Conservation (phyloP, 2,329 filamentous ascomycete species). For the Sporothrix variecibatus region DNA sequence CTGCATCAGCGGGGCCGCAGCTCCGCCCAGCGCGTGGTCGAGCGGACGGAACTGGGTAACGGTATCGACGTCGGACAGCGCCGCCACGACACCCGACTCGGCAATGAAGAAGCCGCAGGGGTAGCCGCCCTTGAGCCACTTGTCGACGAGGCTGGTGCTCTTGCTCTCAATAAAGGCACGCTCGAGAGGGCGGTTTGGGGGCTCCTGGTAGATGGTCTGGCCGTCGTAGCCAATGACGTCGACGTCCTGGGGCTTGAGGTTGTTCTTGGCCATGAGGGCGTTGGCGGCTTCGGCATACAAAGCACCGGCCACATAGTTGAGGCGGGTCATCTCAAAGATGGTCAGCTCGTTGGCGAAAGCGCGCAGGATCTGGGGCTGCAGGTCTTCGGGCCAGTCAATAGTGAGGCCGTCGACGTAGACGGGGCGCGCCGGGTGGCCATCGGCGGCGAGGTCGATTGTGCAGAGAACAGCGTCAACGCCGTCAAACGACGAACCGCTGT, state of each 20-base stretch:
- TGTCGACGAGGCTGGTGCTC: constrained; percentile 34
- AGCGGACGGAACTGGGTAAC: constrained; percentile 38
- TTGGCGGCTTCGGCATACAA: constrained; percentile 38
- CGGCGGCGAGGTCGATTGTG: constrained; percentile 34
- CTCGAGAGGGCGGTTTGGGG: constrained; percentile 33
- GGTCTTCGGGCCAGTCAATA: constrained; percentile 37
- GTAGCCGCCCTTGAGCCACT: constrained; percentile 36
- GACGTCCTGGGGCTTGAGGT: constrained; percentile 34
- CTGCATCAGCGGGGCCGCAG: constrained; percentile 38
- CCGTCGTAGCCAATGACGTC: constrained; percentile 30
- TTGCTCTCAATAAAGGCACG: constrained; percentile 31
- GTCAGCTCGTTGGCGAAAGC: constrained; percentile 37
- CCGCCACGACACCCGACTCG: constrained; percentile 38
- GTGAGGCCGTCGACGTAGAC: constrained; percentile 36
- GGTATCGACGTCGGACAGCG: constrained; percentile 36
- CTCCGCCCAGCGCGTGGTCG: constrained; percentile 37
- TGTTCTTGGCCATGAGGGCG: constrained; percentile 30
- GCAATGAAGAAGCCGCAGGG: constrained; percentile 38
- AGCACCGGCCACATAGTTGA: constrained; percentile 38
- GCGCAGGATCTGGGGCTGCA: constrained; percentile 34
- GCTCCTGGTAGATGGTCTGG: constrained; percentile 39
- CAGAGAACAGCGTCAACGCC: constrained; percentile 38
- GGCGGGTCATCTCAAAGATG: constrained; percentile 36
- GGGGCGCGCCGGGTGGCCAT: constrained; percentile 36
- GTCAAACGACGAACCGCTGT: constrained; percentile 39